phyloP scores from a whole-genome alignment of 202 grass and related monocot genomes.

The Cymbopogon flexuosus region DNA sequence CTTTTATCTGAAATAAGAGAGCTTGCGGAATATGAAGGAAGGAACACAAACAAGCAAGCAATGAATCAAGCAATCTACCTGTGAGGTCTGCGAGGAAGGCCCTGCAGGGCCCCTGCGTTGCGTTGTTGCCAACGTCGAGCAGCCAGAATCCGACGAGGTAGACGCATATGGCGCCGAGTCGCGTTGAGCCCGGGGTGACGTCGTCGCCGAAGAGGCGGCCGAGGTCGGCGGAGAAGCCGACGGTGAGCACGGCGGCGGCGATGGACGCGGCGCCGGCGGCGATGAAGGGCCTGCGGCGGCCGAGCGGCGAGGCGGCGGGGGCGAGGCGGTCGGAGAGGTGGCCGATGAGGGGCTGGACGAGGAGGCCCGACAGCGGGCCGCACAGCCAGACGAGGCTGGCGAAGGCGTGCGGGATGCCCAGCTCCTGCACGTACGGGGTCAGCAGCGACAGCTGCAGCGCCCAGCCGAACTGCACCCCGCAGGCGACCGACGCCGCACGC shows the following conservation, averaged over 20 bases:
- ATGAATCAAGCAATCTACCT: conserved; percentile 13
- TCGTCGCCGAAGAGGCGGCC: conserved; percentile 60
- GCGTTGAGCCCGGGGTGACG: conserved; percentile 10
- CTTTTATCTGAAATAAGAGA: too few relatives aligned
- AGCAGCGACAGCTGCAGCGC: conserved; percentile 83
- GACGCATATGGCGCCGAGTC: conserved; percentile 53
- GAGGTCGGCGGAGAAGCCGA: conserved; percentile 79
- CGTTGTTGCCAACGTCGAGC: conserved; percentile 88
- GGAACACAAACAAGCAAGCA: not conserved
- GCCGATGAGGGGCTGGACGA: conserved; percentile 84
- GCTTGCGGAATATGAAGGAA: not conserved
- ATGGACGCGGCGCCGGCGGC: conserved; percentile 53
- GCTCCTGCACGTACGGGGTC: conserved; percentile 84
- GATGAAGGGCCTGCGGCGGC: conserved; percentile 75
- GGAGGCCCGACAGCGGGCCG: conserved; percentile 72
- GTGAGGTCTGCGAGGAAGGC: conserved; percentile 92
- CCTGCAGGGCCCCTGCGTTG: conserved; percentile 75
- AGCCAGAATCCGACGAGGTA: conserved; percentile 92
- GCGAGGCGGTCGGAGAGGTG: conserved; percentile 71
- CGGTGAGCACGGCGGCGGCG: conserved; percentile 43
- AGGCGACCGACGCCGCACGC: conserved; percentile 65
- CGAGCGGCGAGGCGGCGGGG: conserved; percentile 48
- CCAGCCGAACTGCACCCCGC: conserved; percentile 86
- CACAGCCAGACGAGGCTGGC: conserved; percentile 95
- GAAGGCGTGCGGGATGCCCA: conserved; percentile 78